Base-by-base conservation (phyloP, 1,284 basidiomycete genomes). In the Microbotryum scabiosae region DNA sequence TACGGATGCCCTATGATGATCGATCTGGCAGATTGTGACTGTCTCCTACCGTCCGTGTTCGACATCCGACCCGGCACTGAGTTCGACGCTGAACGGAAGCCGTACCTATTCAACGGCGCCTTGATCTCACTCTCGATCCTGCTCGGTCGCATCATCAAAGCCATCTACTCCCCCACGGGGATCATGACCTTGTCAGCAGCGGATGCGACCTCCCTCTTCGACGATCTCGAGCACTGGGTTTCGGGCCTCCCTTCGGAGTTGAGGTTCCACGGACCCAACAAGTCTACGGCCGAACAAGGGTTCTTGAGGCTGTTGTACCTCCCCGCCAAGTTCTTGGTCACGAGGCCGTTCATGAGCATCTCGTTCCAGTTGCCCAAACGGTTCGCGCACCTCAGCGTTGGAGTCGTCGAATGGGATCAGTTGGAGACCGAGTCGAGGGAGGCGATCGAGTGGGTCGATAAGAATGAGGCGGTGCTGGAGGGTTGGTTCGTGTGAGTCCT, bases 21-120 rank as follows among this genome's bases (percentile, higher is more conserved):
- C 67, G 89, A 94, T 74, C 82, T 96, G 4, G 84, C 86, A 67
- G 92, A 96, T 75, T 97, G 92, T 75, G 92, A 97, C 74, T 87
- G 88, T 16, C 84, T 90, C 49, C 78, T 94, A 43, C 90, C 90
- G 18, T 69, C 68, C 16, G 5, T 88, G 80, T 68, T 87, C 84
- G 55, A 88, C 81, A 71, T 77, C 58, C 61, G 71, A 2, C 72
- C 74, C 4, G 62, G 61, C 48, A 49, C 32, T 5, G 48, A 61
- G 9, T 67, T 70, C 48, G 64, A 72, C 49, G 57, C 62, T 4
- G 61, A 66, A 20, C 54, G 60, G 2, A 59, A 62, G 8, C 70
- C 70, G 0, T 71, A 66, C 58, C 63, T 72, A 5, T 66, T 69
- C 57, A 71, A 69, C 51, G 54, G 61, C 51, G 65, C 65, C 8